A percentile compares a stretch with the other conserved stretches of the same genome.
Conservation (phyloP, 495 filamentous ascomycete species). For the Choiromyces venosus region DNA sequence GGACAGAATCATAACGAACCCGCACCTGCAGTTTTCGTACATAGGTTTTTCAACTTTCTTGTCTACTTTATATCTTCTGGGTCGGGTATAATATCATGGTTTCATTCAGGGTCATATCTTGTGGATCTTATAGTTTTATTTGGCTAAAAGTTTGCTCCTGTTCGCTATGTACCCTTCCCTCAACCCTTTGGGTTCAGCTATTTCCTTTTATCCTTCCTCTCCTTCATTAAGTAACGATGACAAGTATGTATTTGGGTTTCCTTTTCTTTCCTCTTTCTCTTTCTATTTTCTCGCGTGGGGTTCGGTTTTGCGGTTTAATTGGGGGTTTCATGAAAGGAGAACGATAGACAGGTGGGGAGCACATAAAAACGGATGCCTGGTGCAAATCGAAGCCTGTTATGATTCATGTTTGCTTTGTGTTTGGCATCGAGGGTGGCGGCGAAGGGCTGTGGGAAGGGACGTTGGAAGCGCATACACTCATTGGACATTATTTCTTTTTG, state of each 20-base stretch:
- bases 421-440: not conserved
- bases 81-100: slow-evolving; percentile 41
- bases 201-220: slow-evolving; percentile 6
- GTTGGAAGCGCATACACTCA: slow-evolving; percentile 15
- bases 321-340: slow-evolving; percentile 11
- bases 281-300: slow-evolving; percentile 23
- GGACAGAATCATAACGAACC: slow-evolving; percentile 10
- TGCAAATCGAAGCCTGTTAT: slow-evolving; percentile 16
- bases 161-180: slow-evolving; percentile 16
- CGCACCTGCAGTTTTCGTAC: slow-evolving; percentile 37
- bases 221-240: slow-evolving; percentile 18
- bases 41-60: slow-evolving; percentile 36
- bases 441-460: slow-evolving; percentile 11
- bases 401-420: slow-evolving; percentile 21
- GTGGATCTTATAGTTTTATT: slow-evolving; percentile 27
- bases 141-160: not conserved
- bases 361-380: slow-evolving; percentile 6
- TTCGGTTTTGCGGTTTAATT: slow-evolving; percentile 33
- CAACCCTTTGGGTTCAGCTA: slow-evolving; percentile 1
- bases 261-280: slow-evolving; percentile 32
- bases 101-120: slow-evolving; percentile 39
- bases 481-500: slow-evolving; percentile 19
- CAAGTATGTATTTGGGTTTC: slow-evolving; percentile 31
- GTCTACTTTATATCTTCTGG: slow-evolving; percentile 37
- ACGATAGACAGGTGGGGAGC: not conserved